These are phyloP conservation scores for Garcia nutans DNA, from an alignment of 345 rosid genomes.

Conservation along the genomic window DNA sequence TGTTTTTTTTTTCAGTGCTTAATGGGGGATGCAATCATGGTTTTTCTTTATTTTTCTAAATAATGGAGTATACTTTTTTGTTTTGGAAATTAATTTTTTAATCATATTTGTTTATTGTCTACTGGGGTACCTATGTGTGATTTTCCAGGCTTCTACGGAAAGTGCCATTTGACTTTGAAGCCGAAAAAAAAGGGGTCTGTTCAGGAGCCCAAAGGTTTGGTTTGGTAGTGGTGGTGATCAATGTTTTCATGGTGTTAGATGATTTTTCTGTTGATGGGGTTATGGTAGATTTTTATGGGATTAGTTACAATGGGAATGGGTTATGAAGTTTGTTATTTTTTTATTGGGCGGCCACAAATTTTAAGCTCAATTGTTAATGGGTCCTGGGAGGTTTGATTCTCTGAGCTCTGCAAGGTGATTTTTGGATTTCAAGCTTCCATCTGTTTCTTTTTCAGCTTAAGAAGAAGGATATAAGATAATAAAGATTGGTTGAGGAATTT, in stretches of 20 bases:
- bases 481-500: constrained; percentile 17
- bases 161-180: constrained; percentile 48
- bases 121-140: constrained; percentile 29
- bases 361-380: constrained; percentile 18
- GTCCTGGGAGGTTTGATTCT: constrained; percentile 13
- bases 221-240: constrained; percentile 18
- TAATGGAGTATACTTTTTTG: constrained; percentile 9
- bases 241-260: constrained; percentile 18
- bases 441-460: constrained; percentile 13
- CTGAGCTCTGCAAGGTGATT: constrained; percentile 23
- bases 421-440: constrained; percentile 21
- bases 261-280: constrained; percentile 12
- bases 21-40: constrained; percentile 27
- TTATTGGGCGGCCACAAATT: constrained; percentile 29
- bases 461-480: constrained; percentile 14
- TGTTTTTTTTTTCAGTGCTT: constrained; percentile 11
- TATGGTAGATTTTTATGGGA: constrained; percentile 20
- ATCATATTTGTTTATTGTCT: constrained; percentile 24
- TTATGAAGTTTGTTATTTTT: constrained; percentile 30
- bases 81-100: background rate
- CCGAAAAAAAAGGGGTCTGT: constrained; percentile 9
- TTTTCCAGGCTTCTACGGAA: constrained; percentile 54
- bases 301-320: constrained; percentile 28
- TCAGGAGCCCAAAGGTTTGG: constrained; percentile 16
- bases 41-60: constrained; percentile 18